These are phyloP conservation scores for Hypoxylon rubiginosum DNA, from an alignment of 2,329 filamentous ascomycete genomes.

Conservation along the genomic window DNA sequence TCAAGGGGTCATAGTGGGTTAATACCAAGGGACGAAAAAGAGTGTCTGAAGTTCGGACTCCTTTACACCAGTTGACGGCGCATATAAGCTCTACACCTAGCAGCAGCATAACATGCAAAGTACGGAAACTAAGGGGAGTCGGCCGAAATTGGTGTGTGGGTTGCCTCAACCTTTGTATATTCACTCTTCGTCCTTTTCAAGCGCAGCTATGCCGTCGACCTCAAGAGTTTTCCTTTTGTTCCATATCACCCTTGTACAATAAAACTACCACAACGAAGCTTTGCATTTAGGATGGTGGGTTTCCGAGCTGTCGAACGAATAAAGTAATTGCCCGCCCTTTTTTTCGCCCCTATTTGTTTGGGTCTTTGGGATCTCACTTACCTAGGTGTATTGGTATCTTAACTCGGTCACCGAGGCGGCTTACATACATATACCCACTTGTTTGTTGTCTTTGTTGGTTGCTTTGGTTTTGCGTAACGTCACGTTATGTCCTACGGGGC, in stretches of 20 bases:
- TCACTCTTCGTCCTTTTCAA: slow-evolving; percentile 43
- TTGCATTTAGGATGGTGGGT: slow-evolving; percentile 38
- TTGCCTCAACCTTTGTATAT: slow-evolving; percentile 46
- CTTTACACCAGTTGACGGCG: slow-evolving; percentile 20
- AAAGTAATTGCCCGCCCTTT: slow-evolving; percentile 40
- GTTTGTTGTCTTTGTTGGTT: slow-evolving; percentile 16
- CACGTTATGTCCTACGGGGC: not conserved
- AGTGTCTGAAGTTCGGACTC: slow-evolving; percentile 31
- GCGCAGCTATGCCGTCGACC: slow-evolving; percentile 44
- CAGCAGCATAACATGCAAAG: slow-evolving; percentile 29
- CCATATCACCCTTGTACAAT: slow-evolving; percentile 50
- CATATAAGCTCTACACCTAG: slow-evolving; percentile 12
- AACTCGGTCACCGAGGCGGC: slow-evolving; percentile 5
- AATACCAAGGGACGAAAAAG: slow-evolving; percentile 37
- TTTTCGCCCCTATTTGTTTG: not conserved
- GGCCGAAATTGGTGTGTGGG: slow-evolving; percentile 25
- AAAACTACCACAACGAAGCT: slow-evolving; percentile 39
- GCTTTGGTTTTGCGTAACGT: slow-evolving; percentile 11
- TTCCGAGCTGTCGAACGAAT: slow-evolving; percentile 28
- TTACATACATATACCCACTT: not conserved
- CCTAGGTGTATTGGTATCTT: slow-evolving; percentile 4
- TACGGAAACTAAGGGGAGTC: slow-evolving; percentile 21
- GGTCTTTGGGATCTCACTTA: not conserved
- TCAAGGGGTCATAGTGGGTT: slow-evolving; percentile 35
- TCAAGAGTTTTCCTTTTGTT: slow-evolving; percentile 38